phyloP scores from a whole-genome alignment of 2,329 filamentous ascomycete species.

The Trichoderma asperellum region DNA sequence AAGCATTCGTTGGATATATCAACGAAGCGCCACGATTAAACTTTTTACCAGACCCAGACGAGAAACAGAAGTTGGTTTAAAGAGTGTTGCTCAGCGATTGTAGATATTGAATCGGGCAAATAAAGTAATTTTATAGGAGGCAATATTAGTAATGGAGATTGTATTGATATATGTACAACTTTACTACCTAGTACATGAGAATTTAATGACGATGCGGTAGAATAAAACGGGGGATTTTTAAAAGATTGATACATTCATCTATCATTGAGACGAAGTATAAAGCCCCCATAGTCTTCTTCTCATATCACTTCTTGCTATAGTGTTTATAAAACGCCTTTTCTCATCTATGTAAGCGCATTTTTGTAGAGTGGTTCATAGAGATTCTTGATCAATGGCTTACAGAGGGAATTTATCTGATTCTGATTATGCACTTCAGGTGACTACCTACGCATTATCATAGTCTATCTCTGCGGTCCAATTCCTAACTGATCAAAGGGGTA shows the following conservation, averaged over 20 bases:
- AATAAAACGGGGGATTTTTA: too few species aligned
- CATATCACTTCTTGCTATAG: too few species aligned
- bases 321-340: too few species aligned
- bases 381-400: neutral
- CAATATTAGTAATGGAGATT: neutral
- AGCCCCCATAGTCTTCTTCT: neutral
- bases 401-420: neutral
- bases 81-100: neutral
- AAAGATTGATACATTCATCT: too few species aligned
- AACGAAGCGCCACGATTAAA: constrained; percentile 12
- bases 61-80: neutral
- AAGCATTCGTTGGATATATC: constrained; percentile 1
- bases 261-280: neutral
- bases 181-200: too few species aligned
- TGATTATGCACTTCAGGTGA: neutral
- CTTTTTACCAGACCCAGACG: constrained; percentile 13
- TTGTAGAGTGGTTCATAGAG: neutral
- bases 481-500: neutral
- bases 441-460: neutral
- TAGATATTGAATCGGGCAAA: neutral
- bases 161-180: neutral
- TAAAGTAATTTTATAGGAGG: neutral
- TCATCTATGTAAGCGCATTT: too few species aligned
- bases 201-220: too few species aligned
- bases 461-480: neutral